A percentile compares a stretch with the other conserved stretches of the same genome.
Evolutionary conservation across 2,329 filamentous ascomycete genomes (phyloP).

Genomic region (Tolypocladium amazonense): DNA sequence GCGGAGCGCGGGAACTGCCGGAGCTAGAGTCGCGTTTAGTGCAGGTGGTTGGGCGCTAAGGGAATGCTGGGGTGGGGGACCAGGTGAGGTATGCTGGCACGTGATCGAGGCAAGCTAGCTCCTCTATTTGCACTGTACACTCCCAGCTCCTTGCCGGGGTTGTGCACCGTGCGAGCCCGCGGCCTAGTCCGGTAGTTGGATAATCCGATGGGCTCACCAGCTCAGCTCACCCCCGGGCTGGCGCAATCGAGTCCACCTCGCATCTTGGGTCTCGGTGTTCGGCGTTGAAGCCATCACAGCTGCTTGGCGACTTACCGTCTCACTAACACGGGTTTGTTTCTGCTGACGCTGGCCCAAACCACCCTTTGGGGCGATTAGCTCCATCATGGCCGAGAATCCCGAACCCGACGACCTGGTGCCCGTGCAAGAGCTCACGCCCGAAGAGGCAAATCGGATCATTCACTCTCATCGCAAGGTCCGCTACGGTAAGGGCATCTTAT

Average conservation of each 20-base stretch:
- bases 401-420: constrained; percentile 32
- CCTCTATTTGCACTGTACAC: background rate
- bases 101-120: background rate
- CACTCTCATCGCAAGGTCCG: constrained; percentile 59
- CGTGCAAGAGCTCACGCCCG: constrained; percentile 48
- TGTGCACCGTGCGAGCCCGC: background rate
- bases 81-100: background rate
- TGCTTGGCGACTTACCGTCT: background rate
- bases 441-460: constrained; percentile 58
- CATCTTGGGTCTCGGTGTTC: constrained; percentile 22
- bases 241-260: background rate
- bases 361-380: background rate
- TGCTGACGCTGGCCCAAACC: background rate
- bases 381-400: constrained; percentile 32
- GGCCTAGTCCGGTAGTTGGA: background rate
- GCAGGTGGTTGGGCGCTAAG: background rate
- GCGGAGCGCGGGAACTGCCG: background rate
- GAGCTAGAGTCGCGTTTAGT: background rate
- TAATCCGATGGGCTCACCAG: background rate
- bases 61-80: background rate
- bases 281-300: constrained; percentile 16
- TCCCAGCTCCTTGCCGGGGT: fast-evolving
- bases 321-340: background rate
- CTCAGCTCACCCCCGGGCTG: background rate
- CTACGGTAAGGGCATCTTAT: constrained; percentile 38